A percentile compares a stretch with the other conserved stretches of the same genome.
Conservation (phyloP, 805 yeast species). For the Barnettozyma sucrosica region DNA sequence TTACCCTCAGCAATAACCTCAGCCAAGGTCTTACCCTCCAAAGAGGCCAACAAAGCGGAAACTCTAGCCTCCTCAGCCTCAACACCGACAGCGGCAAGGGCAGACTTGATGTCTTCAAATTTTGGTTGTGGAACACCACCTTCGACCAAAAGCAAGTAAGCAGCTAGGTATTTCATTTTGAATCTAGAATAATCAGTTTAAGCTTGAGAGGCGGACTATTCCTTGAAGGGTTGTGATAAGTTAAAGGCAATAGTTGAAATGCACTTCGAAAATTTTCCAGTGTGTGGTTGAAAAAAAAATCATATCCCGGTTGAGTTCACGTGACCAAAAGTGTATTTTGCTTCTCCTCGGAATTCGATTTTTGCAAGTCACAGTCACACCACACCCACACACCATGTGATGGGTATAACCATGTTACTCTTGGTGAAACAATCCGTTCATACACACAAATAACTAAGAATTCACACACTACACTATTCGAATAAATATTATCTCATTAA, state of each 20-base stretch:
- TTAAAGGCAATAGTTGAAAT: not conserved
- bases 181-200: constrained; percentile 68
- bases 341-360: not conserved
- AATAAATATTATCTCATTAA: not conserved
- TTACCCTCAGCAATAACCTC: constrained; percentile 78
- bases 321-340: not conserved
- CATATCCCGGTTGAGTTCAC: not conserved
- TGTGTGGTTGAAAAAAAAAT: not conserved
- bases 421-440: not conserved
- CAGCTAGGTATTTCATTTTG: constrained; percentile 80
- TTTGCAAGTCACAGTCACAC: constrained; percentile 1
- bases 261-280: not conserved
- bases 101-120: constrained; percentile 66
- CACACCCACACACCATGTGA: constrained; percentile 1
- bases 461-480: not conserved
- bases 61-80: constrained; percentile 78
- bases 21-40: constrained; percentile 67
- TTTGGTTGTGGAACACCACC: constrained; percentile 84
- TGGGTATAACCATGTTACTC: too few relatives aligned
- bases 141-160: constrained; percentile 83
- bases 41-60: constrained; percentile 62
- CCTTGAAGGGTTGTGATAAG: constrained; percentile 35
- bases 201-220: constrained; percentile 75
- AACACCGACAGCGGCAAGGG: constrained; percentile 70
- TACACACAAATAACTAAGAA: too few relatives aligned